Evolutionary conservation across 176 grass and related monocot genomes (phyloP).

Genomic region (Oryza meyeriana): DNA sequence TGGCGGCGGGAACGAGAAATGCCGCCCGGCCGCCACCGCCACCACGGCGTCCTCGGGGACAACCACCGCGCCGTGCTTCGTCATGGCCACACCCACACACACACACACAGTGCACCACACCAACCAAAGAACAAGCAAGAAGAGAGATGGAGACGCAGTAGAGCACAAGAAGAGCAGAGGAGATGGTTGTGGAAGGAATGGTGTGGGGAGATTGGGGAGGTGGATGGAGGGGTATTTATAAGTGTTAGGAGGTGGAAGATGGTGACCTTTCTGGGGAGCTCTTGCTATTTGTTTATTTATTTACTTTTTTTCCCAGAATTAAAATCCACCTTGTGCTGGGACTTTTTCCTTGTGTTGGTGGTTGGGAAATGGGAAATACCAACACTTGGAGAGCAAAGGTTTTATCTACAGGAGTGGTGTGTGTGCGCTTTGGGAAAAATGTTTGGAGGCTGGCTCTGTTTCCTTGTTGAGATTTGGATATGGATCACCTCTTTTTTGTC

Average conservation of each 20-base stretch:
- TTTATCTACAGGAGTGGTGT: neutral
- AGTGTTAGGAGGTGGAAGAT: neutral
- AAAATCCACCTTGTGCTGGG: neutral
- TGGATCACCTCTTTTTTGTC: neutral
- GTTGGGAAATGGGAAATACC: neutral
- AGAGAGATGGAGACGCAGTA: neutral
- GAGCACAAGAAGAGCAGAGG: neutral
- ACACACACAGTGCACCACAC: neutral
- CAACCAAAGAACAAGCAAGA: neutral
- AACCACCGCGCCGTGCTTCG: conserved; percentile 37
- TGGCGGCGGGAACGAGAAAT: conserved; percentile 57
- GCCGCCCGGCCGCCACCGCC: neutral
- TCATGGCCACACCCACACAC: conserved; percentile 9
- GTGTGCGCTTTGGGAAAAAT: neutral
- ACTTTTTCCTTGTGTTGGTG: neutral
- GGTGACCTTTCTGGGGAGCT: neutral
- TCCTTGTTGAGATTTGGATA: neutral
- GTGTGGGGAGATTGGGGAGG: conserved; percentile 1
- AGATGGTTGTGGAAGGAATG: neutral
- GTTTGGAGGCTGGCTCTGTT: neutral
- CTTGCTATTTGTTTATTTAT: neutral
- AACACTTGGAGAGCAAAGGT: neutral
- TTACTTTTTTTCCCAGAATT: neutral
- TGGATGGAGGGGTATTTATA: conserved; percentile 39
- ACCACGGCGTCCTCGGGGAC: conserved; percentile 36